phyloP scores from a whole-genome alignment of 2,329 filamentous ascomycete species.

The Bipolaris zeicola region DNA sequence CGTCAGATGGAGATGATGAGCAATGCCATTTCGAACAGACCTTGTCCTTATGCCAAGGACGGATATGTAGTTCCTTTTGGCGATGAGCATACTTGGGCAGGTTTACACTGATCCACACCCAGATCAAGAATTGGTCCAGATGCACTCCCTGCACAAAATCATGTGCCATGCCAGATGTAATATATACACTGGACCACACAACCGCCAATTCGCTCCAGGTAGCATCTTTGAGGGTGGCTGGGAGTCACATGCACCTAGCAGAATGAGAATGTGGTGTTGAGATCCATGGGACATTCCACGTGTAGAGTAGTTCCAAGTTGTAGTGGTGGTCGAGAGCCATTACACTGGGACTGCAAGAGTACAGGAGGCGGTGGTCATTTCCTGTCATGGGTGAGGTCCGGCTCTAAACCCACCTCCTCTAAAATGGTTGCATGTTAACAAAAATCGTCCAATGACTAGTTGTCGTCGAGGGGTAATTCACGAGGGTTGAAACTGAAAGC shows the following conservation, averaged over 20 bases:
- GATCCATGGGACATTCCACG: slow-evolving; percentile 29
- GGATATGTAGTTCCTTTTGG: slow-evolving; percentile 2
- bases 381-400: not conserved
- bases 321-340: slow-evolving; percentile 29
- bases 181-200: slow-evolving; percentile 32
- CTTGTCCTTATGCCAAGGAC: slow-evolving; percentile 30
- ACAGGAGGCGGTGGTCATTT: slow-evolving; percentile 1
- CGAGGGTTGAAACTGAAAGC: not conserved
- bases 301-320: slow-evolving; percentile 32
- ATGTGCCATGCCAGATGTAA: slow-evolving; percentile 35
- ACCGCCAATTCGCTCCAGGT: slow-evolving; percentile 27
- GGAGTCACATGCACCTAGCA: slow-evolving; percentile 29
- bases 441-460: slow-evolving; percentile 18
- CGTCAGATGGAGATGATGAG: slow-evolving; percentile 24
- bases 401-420: slow-evolving; percentile 16
- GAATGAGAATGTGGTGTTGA: slow-evolving; percentile 32
- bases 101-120: slow-evolving; percentile 30
- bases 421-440: slow-evolving; percentile 24
- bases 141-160: slow-evolving; percentile 31
- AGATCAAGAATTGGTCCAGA: slow-evolving; percentile 26
- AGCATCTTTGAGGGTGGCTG: slow-evolving; percentile 32
- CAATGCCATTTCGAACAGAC: slow-evolving; percentile 25
- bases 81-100: slow-evolving; percentile 23
- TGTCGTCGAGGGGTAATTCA: not conserved
- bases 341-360: slow-evolving; percentile 9